Evolutionary conservation across 2,329 filamentous ascomycete genomes (phyloP), one percentile per base, ranked within the genome.

Genomic region (Myriosclerotinia scirpicola): DNA sequence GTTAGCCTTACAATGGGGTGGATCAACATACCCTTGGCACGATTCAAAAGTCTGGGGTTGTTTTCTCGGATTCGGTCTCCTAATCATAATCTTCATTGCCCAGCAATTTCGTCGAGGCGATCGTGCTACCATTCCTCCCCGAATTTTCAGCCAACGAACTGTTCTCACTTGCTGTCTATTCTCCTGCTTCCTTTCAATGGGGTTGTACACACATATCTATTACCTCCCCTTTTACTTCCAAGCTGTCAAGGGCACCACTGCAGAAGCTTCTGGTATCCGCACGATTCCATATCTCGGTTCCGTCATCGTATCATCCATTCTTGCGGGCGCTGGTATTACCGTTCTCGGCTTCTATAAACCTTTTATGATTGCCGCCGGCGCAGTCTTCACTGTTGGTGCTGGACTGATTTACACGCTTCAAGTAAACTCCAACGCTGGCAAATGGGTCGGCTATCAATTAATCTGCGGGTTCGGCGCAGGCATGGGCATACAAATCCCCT

Each of bases 391-490:
- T 5, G 69, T 83, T 20, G 80, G 79, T 5, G 73, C 78, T 22
- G 81, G 81, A 14, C 74, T 82, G 2, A 68, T 83, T 34, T 82
- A 81, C 67, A 76, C 74, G 2, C 75, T 80, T 50, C 55, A 74
- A 15, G 71, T 79, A 30, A 55, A 73, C 85, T 72, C 82, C 82
- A 69, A 76, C 4, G 77, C 77, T 0, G 80, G 75, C 15, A 76
- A 78, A 52, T 85, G 83, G 82, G 82, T 85, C 53, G 83, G 82
- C 7, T 85, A 83, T 71, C 82, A 85, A 74, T 77, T 85, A 17
- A 67, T 85, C 2, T 72, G 77, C 2, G 84, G 83, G 3, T 69
- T 82, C 1, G 82, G 81, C 6, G 79, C 78, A 67, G 84, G 83
- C 5, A 71, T 79, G 3, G 78, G 74, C 17, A 67, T 75, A 17